Evolutionary conservation across 2,329 filamentous ascomycete species (phyloP).

Genomic region (Diaporthe citrichinensis): DNA sequence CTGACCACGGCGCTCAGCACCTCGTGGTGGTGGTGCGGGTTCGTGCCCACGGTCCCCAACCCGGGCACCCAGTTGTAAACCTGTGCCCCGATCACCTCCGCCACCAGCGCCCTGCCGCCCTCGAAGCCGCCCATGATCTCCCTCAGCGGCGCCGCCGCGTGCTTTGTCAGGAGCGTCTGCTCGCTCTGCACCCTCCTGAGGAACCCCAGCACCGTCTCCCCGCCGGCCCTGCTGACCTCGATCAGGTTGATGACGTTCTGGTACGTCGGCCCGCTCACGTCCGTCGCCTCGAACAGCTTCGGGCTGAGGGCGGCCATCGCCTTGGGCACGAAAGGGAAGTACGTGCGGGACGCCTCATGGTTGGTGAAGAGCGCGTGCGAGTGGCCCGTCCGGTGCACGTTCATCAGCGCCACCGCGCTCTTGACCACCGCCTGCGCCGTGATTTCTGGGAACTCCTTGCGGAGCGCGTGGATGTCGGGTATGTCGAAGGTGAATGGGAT

Average conservation of each 20-base stretch:
- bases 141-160: slow-evolving; percentile 39
- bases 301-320: slow-evolving; percentile 36
- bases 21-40: slow-evolving; percentile 38
- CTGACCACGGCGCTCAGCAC: slow-evolving; percentile 35
- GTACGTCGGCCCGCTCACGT: slow-evolving; percentile 42
- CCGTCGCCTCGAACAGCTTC: slow-evolving; percentile 40
- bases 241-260: slow-evolving; percentile 42
- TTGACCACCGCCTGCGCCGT: slow-evolving; percentile 40
- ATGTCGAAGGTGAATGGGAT: slow-evolving; percentile 39
- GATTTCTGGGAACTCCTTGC: slow-evolving; percentile 33
- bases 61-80: slow-evolving; percentile 44
- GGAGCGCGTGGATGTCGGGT: slow-evolving; percentile 38
- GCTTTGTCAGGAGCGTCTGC: slow-evolving; percentile 39
- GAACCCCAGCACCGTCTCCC: slow-evolving; percentile 38
- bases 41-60: slow-evolving; percentile 38
- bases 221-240: not conserved
- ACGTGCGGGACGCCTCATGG: slow-evolving; percentile 41
- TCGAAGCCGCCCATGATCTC: slow-evolving; percentile 39
- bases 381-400: slow-evolving; percentile 41
- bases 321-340: slow-evolving; percentile 41
- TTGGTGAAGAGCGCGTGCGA: slow-evolving; percentile 44
- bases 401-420: slow-evolving; percentile 42
- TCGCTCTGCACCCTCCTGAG: slow-evolving; percentile 40
- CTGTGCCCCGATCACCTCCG: slow-evolving; percentile 37
- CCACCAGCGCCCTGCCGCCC: slow-evolving; percentile 5